Percentiles rank a stretch among this genome's conserved stretches.
phyloP scores from a whole-genome alignment of 2,329 filamentous ascomycete genomes.

The Cylindrodendrum hubeiense region DNA sequence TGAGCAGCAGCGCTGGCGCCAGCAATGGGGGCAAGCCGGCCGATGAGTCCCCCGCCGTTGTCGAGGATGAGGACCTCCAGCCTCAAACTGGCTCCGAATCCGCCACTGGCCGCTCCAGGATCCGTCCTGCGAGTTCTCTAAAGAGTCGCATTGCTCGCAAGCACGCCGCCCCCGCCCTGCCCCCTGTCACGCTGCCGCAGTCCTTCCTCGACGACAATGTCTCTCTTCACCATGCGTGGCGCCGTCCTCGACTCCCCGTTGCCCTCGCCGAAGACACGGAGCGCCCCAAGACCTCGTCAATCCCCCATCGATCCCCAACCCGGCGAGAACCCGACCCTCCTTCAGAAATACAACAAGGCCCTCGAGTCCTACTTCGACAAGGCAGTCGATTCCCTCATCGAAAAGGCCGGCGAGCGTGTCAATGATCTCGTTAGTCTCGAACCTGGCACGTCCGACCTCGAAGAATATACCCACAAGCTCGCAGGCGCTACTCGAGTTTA shows the following conservation, averaged over 20 bases:
- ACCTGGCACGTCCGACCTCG: conserved; percentile 11
- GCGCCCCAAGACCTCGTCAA: conserved; percentile 47
- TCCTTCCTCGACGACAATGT: conserved; percentile 69
- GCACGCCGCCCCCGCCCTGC: conserved; percentile 55
- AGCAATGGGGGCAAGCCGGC: conserved; percentile 44
- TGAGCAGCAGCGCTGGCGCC: conserved; percentile 32
- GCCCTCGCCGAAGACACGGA: conserved; percentile 50
- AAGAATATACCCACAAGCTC: conserved; percentile 35
- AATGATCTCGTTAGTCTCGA: conserved; percentile 25
- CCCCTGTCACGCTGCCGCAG: conserved; percentile 66
- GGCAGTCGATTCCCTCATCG: conserved; percentile 38
- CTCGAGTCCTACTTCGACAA: conserved; percentile 50
- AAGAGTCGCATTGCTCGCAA: conserved; percentile 50
- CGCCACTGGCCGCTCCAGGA: conserved; percentile 43
- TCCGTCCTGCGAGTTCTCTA: conserved; percentile 40
- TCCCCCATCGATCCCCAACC: conserved; percentile 44
- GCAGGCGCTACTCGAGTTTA: conserved; percentile 39
- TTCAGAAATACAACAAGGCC: conserved; percentile 40
- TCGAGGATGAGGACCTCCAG: conserved; percentile 46
- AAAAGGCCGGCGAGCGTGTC: conserved; percentile 33
- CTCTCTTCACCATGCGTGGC: conserved; percentile 39
- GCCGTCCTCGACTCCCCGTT: conserved; percentile 45
- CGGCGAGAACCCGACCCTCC: conserved; percentile 35
- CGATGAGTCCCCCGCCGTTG: conserved; percentile 39
- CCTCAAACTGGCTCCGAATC: conserved; percentile 45